A percentile compares a stretch with the other conserved stretches of the same genome.
Evolutionary conservation across 2,329 filamentous ascomycete genomes (phyloP).

Genomic region (Talaromyces sp.): DNA sequence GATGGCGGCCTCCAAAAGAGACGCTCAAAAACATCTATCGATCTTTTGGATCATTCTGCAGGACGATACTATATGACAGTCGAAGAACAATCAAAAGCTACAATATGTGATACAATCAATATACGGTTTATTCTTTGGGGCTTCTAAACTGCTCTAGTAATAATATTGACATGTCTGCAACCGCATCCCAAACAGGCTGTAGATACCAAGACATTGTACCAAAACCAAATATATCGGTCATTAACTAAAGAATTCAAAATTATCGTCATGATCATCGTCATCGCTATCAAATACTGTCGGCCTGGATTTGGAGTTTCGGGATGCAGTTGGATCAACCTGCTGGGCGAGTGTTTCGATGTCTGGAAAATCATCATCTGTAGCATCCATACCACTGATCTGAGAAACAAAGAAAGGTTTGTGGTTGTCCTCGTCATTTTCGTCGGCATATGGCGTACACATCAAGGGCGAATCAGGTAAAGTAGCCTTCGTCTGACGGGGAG

Average conservation of each 20-base stretch:
- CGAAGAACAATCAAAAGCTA: background rate
- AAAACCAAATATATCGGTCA: background rate
- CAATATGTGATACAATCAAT: background rate
- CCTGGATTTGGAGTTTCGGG: constrained; percentile 20
- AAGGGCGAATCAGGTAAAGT: constrained; percentile 15
- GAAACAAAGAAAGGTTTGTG: constrained; percentile 23
- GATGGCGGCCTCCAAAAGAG: background rate
- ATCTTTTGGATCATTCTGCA: background rate
- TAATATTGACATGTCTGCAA: background rate
- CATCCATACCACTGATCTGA: constrained; percentile 21
- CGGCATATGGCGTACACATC: constrained; percentile 21
- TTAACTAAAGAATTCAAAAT: constrained; percentile 21
- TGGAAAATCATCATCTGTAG: constrained; percentile 29
- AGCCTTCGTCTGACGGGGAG: background rate
- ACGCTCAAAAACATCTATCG: background rate
- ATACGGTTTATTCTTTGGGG: background rate
- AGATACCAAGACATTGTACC: background rate
- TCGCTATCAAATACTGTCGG: constrained; percentile 23
- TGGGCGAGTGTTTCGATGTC: constrained; percentile 27
- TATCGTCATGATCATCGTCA: constrained; percentile 27
- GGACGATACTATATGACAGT: background rate
- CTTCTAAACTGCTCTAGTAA: background rate
- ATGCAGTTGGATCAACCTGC: constrained; percentile 14
- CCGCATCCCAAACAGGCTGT: background rate
- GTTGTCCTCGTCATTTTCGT: constrained; percentile 9